Evolutionary conservation across 2,329 filamentous ascomycete species (phyloP).

Genomic region (Simplicillium sp.): DNA sequence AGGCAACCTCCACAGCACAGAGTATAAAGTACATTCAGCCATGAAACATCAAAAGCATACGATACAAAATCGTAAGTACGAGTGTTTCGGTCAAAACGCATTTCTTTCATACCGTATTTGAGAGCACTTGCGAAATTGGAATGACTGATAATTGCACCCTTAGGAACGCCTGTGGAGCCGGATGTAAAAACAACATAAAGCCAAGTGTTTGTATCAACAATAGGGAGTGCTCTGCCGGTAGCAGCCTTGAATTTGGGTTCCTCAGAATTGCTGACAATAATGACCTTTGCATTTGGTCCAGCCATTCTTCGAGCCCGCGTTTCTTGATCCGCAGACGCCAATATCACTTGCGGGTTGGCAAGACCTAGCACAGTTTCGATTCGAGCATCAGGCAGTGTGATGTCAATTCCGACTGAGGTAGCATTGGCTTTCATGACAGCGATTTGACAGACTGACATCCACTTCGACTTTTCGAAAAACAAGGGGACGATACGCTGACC

Average conservation of each 20-base stretch:
- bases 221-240: background rate
- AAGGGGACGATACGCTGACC: background rate
- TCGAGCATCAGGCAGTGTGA: background rate
- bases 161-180: slow-evolving; percentile 7
- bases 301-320: too few species aligned
- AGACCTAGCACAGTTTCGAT: background rate
- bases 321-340: slow-evolving; percentile 5
- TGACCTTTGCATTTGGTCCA: background rate
- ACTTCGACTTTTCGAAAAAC: background rate
- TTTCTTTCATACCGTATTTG: slow-evolving; percentile 7
- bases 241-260: background rate
- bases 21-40: slow-evolving; percentile 8
- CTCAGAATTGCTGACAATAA: background rate
- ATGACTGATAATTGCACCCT: slow-evolving; percentile 12
- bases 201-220: background rate
- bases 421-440: background rate
- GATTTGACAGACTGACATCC: background rate
- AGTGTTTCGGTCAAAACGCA: slow-evolving; percentile 8
- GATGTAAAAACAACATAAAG: slow-evolving; percentile 11
- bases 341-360: background rate
- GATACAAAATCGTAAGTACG: slow-evolving; percentile 13
- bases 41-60: slow-evolving; percentile 8
- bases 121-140: slow-evolving; percentile 8
- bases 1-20: slow-evolving; percentile 3
- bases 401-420: background rate